These are phyloP conservation scores for Trichoderma atrobrunneum DNA, from an alignment of 2,329 filamentous ascomycete genomes.

Conservation along the genomic window DNA sequence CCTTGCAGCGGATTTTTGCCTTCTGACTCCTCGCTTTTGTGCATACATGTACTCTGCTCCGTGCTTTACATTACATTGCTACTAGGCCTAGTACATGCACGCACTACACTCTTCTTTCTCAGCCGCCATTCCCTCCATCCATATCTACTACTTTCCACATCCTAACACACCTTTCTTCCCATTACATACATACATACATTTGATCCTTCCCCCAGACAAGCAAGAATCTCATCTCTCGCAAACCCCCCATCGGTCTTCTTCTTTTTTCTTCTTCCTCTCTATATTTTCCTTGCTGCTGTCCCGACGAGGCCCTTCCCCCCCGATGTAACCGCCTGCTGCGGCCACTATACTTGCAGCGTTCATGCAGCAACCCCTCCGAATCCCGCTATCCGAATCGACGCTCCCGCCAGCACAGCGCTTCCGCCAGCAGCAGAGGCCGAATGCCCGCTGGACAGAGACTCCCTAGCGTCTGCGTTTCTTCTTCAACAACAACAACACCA, in stretches of 20 bases:
- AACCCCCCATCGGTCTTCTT: background rate
- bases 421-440: constrained; percentile 7
- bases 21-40: background rate
- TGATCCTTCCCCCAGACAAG: background rate
- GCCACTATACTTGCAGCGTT: constrained; percentile 13
- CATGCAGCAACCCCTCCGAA: constrained; percentile 21
- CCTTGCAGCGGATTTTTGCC: background rate
- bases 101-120: background rate
- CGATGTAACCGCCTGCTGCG: constrained; percentile 13
- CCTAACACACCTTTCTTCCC: background rate
- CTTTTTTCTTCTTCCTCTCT: background rate
- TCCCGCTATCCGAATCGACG: constrained; percentile 8
- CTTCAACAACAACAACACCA: background rate
- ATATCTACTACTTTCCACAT: background rate
- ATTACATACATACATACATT: background rate
- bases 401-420: constrained; percentile 15
- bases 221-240: background rate
- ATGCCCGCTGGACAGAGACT: constrained; percentile 15
- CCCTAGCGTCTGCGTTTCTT: constrained; percentile 1
- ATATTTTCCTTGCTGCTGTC: background rate
- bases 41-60: background rate
- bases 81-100: background rate
- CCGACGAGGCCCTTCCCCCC: background rate
- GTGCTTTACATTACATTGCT: background rate
- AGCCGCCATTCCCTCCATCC: background rate